Conservation (phyloP, 257 asterid species). For the Ehretia macrophylla region DNA sequence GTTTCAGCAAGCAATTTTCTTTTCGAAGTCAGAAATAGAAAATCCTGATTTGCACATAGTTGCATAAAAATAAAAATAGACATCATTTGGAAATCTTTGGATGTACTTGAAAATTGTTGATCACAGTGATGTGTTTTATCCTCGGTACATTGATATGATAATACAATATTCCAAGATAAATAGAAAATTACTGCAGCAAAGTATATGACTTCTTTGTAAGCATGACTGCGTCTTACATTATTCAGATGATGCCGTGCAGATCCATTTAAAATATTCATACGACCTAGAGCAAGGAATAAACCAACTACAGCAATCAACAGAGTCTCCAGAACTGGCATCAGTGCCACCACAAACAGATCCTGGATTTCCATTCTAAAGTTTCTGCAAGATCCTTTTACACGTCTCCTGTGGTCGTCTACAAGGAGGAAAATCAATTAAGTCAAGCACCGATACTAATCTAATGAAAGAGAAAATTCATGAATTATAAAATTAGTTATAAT, state of each 20-base stretch:
- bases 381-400: background rate
- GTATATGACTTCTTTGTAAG: too few relatives aligned
- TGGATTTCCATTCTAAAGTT: conserved; percentile 19
- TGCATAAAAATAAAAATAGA: too few relatives aligned
- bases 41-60: too few relatives aligned
- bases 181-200: background rate
- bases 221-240: conserved; percentile 23
- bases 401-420: background rate
- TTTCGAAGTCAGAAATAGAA: too few relatives aligned
- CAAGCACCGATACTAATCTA: too few relatives aligned
- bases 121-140: background rate
- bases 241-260: conserved; percentile 36
- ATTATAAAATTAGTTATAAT: too few relatives aligned
- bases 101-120: background rate
- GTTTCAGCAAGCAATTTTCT: too few relatives aligned
- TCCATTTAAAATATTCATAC: conserved; percentile 25
- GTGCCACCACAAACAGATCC: conserved; percentile 33
- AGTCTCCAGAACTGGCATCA: conserved; percentile 35
- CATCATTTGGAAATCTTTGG: background rate
- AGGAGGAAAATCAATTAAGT: background rate
- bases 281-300: conserved; percentile 29
- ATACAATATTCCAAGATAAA: background rate
- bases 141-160: background rate
- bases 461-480: too few relatives aligned
- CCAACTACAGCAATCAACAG: conserved; percentile 30